Percentiles rank a stretch among this genome's conserved stretches.
Conservation (phyloP, 2,329 filamentous ascomycete genomes). For the Sarocladiaceae sp. region DNA sequence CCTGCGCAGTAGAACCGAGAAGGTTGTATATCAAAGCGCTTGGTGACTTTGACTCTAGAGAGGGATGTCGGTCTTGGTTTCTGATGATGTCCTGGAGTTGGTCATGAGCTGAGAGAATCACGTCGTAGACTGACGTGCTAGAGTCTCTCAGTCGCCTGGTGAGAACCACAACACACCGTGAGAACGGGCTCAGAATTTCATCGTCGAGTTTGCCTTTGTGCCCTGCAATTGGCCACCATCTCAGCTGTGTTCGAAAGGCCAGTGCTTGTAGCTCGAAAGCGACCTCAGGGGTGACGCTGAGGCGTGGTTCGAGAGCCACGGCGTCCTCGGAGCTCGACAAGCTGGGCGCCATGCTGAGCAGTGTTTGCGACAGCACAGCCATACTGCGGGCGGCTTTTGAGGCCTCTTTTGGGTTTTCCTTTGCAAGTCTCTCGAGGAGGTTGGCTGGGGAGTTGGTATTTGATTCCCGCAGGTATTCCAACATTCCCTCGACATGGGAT, state of each 20-base stretch:
- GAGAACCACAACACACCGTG: constrained; percentile 57
- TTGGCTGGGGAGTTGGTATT: constrained; percentile 51
- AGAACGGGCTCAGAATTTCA: constrained; percentile 60
- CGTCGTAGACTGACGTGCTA: constrained; percentile 30
- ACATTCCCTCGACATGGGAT: constrained; percentile 48
- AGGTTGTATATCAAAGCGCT: constrained; percentile 44
- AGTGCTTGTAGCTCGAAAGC: constrained; percentile 59
- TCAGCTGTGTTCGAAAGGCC: constrained; percentile 54
- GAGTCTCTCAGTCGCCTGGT: constrained; percentile 41
- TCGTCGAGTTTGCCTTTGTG: constrained; percentile 55
- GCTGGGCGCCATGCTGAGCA: constrained; percentile 62
- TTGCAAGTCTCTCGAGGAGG: constrained; percentile 44
- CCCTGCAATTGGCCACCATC: constrained; percentile 58
- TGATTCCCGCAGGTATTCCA: constrained; percentile 48
- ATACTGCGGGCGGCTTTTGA: constrained; percentile 59
- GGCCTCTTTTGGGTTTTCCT: constrained; percentile 35
- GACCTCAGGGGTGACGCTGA: constrained; percentile 49
- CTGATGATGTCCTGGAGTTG: constrained; percentile 26
- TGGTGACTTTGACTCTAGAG: constrained; percentile 34
- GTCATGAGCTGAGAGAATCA: constrained; percentile 25
- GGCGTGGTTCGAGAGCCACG: constrained; percentile 43
- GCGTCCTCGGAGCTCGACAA: constrained; percentile 58
- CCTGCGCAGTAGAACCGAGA: constrained; percentile 42
- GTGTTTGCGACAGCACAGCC: constrained; percentile 56
- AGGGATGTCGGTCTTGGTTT: constrained; percentile 25